phyloP scores from a whole-genome alignment of 805 yeast genomes.

The Huiozyma naganishii region DNA sequence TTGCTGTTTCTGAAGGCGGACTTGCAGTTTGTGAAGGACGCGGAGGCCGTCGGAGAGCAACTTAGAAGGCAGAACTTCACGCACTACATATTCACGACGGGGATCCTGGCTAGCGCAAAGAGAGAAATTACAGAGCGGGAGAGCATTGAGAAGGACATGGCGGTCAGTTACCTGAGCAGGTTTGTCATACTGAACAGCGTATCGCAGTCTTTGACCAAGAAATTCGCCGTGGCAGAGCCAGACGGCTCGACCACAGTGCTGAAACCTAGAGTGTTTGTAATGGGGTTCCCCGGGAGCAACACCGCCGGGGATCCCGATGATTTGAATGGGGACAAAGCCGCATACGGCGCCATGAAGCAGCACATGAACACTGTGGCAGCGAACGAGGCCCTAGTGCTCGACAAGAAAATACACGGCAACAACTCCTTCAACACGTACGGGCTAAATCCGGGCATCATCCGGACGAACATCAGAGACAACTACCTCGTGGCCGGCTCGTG shows the following conservation, averaged over 20 bases:
- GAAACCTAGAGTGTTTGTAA: slow-evolving; percentile 28
- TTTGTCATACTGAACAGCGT: slow-evolving; percentile 23
- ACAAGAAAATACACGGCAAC: slow-evolving; percentile 7
- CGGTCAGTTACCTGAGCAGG: slow-evolving; percentile 31
- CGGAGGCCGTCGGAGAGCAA: slow-evolving; percentile 13
- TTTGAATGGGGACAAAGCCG: slow-evolving; percentile 25
- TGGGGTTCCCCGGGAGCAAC: slow-evolving; percentile 32
- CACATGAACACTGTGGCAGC: slow-evolving; percentile 37
- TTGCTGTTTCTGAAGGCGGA: slow-evolving; percentile 28
- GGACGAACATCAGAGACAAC: slow-evolving; percentile 29
- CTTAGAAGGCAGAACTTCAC: slow-evolving; percentile 16
- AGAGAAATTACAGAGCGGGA: slow-evolving; percentile 27
- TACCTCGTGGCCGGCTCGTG: slow-evolving; percentile 23
- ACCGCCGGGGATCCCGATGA: slow-evolving; percentile 28
- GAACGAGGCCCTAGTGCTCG: slow-evolving; percentile 29
- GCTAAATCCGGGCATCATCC: slow-evolving; percentile 32
- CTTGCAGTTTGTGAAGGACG: slow-evolving; percentile 22
- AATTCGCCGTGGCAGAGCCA: not conserved
- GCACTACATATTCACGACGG: slow-evolving; percentile 30
- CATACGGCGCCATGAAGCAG: slow-evolving; percentile 21
- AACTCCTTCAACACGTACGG: slow-evolving; percentile 26
- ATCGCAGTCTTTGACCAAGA: slow-evolving; percentile 14
- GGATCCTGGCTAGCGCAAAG: slow-evolving; percentile 28
- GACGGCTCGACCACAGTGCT: not conserved
- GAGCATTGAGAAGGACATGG: slow-evolving; percentile 31